phyloP scores from a whole-genome alignment of 805 yeast species.

The Nakazawaea siamensis region DNA sequence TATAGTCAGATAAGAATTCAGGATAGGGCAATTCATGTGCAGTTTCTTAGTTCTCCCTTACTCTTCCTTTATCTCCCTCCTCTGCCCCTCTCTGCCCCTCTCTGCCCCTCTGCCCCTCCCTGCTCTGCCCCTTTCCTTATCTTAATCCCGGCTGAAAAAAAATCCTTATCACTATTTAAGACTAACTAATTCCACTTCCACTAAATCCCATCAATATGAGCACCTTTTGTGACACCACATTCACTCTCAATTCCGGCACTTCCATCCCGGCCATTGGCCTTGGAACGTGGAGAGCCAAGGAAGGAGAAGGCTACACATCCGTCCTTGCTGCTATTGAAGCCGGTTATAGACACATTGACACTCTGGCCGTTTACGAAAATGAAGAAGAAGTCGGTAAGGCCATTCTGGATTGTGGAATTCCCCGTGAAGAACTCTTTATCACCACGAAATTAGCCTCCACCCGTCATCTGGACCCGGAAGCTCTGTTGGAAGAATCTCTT shows the following conservation, averaged over 20 bases:
- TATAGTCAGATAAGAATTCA: too few species aligned
- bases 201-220: too few species aligned
- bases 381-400: constrained; percentile 66
- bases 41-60: too few species aligned
- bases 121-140: too few species aligned
- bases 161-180: too few species aligned
- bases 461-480: constrained; percentile 29
- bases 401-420: constrained; percentile 31
- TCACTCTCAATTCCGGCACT: background rate
- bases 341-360: constrained; percentile 69
- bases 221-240: background rate
- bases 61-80: too few species aligned
- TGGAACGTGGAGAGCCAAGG: constrained; percentile 64
- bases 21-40: too few species aligned
- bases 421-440: constrained; percentile 45
- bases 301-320: constrained; percentile 38
- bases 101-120: too few species aligned
- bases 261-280: constrained; percentile 58
- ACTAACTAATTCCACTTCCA: too few species aligned
- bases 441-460: constrained; percentile 58
- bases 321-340: constrained; percentile 52
- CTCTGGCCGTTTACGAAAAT: constrained; percentile 62
- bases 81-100: too few species aligned
- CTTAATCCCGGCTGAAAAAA: too few species aligned
- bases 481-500: constrained; percentile 43